Percentiles rank a stretch among this genome's conserved stretches.
phyloP scores from a whole-genome alignment of 495 filamentous ascomycete species.

The Daldinia loculata region DNA sequence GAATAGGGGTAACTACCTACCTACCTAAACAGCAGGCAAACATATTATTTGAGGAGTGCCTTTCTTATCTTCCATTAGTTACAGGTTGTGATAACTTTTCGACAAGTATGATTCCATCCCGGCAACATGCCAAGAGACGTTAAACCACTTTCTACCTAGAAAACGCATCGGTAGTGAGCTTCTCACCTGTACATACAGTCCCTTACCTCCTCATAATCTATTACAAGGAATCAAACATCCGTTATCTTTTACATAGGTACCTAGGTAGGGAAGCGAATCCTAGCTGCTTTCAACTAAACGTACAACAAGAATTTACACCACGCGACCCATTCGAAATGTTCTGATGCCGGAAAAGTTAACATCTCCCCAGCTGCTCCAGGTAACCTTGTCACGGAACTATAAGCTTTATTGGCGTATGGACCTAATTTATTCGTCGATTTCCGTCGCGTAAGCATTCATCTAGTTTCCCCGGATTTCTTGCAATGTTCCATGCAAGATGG shows the following conservation, averaged over 20 bases:
- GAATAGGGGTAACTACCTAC: neutral
- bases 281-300: neutral
- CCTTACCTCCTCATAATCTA: neutral
- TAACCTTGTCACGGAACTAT: neutral
- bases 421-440: neutral
- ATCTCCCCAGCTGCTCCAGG: neutral
- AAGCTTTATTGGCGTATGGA: neutral
- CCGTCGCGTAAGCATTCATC: neutral
- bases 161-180: neutral
- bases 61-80: neutral
- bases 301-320: neutral
- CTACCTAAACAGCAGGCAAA: too few relatives aligned
- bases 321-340: neutral
- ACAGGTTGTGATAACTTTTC: neutral
- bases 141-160: neutral
- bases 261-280: neutral
- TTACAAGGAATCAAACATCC: neutral
- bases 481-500: slow-evolving; percentile 1
- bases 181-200: neutral
- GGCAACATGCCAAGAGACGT: neutral
- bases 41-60: neutral
- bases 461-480: slow-evolving; percentile 4
- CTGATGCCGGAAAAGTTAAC: neutral
- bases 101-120: neutral
- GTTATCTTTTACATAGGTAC: neutral